Percentiles rank a stretch among this genome's conserved stretches.
Evolutionary conservation across 2,329 filamentous ascomycete species (phyloP).

Genomic region (Xylariaceae sp.): DNA sequence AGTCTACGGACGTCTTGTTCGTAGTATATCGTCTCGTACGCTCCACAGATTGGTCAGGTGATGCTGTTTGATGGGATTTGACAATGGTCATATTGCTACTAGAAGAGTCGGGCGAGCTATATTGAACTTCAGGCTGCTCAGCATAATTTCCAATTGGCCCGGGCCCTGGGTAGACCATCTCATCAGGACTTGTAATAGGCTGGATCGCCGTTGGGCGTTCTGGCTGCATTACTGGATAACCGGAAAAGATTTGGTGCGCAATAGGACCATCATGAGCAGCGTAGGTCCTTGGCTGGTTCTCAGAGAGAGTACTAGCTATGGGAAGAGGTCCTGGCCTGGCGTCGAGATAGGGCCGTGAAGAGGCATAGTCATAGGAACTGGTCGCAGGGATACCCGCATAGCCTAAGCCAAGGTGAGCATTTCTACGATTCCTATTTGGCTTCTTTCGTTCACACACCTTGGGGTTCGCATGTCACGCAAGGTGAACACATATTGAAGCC

Average conservation of each 20-base stretch:
- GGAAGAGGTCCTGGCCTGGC: constrained; percentile 21
- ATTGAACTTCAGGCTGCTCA: constrained; percentile 21
- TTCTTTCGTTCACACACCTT: constrained; percentile 31
- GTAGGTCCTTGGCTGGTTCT: constrained; percentile 29
- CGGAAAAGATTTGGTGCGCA: constrained; percentile 31
- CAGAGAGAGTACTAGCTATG: constrained; percentile 25
- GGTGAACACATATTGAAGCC: constrained; percentile 36
- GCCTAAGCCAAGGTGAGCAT: constrained; percentile 28
- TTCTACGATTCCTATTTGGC: constrained; percentile 6
- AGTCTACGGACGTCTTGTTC: constrained; percentile 11
- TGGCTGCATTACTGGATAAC: constrained; percentile 39
- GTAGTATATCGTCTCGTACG: constrained; percentile 18
- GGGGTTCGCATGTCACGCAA: constrained; percentile 34
- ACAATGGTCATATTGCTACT: constrained; percentile 21
- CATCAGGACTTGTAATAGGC: constrained; percentile 35
- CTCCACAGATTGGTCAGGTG: constrained; percentile 12
- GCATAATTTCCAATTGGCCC: constrained; percentile 27
- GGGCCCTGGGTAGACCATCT: constrained; percentile 39
- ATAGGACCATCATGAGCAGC: constrained; percentile 29
- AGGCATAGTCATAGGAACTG: constrained; percentile 24
- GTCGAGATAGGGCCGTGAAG: constrained; percentile 25
- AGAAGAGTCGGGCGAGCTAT: constrained; percentile 19
- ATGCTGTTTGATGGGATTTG: constrained; percentile 16
- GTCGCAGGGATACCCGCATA: constrained; percentile 27
- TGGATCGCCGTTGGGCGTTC: constrained; percentile 28